Conservation (phyloP, 495 filamentous ascomycete genomes). For the Penicillium atrosanguineum region DNA sequence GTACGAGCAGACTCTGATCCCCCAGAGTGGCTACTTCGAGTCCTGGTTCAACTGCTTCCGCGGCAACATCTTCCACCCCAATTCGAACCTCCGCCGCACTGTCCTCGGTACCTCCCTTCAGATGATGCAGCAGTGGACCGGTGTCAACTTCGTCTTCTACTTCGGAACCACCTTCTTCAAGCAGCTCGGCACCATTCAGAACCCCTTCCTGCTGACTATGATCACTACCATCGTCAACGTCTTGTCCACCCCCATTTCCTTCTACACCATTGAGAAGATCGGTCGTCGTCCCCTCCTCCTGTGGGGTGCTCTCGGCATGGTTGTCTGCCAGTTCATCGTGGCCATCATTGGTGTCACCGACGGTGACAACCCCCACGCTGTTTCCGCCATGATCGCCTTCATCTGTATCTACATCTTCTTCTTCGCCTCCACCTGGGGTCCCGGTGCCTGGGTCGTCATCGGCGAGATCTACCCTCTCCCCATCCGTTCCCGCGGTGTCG, state of each 20-base stretch:
- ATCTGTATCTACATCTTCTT: conserved; percentile 75
- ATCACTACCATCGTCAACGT: conserved; percentile 87
- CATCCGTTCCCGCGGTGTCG: conserved; percentile 78
- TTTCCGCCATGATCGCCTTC: conserved; percentile 71
- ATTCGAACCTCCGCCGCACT: conserved; percentile 69
- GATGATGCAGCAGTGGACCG: conserved; percentile 83
- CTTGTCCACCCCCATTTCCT: conserved; percentile 73
- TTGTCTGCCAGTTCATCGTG: conserved; percentile 81
- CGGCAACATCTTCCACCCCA: conserved; percentile 57
- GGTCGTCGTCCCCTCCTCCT: conserved; percentile 84
- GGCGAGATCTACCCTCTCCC: conserved; percentile 85
- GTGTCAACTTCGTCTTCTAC: conserved; percentile 95
- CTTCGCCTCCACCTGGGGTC: conserved; percentile 77
- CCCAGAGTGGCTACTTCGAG: conserved; percentile 55
- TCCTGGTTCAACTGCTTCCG: conserved; percentile 68
- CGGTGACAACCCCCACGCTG: conserved; percentile 47
- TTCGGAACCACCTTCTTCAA: conserved; percentile 80
- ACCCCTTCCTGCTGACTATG: conserved; percentile 77
- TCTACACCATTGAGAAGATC: conserved; percentile 77
- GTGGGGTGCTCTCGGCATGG: conserved; percentile 75
- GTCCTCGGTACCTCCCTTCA: conserved; percentile 73
- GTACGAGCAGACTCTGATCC: conserved; percentile 61
- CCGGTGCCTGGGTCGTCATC: conserved; percentile 75
- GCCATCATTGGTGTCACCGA: conserved; percentile 69
- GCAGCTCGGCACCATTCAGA: conserved; percentile 59